Evolutionary conservation across 73 alveolate genomes (phyloP).

Genomic region (Paramecium tetraurelia): DNA sequence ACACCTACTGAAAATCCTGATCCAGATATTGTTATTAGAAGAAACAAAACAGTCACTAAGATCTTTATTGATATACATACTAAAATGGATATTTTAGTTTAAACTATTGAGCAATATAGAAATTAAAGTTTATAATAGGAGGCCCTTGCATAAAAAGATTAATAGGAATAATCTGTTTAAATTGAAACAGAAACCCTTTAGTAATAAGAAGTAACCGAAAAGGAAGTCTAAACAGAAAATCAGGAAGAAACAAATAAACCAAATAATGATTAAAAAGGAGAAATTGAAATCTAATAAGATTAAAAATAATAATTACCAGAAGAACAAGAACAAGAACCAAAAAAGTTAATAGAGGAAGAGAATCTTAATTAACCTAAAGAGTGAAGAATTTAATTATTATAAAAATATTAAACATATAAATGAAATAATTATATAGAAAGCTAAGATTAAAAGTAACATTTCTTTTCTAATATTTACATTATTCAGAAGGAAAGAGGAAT

Average conservation of each 20-base stretch:
- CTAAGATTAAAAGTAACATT: background rate
- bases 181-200: background rate
- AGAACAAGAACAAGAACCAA: background rate
- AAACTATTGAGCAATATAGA: background rate
- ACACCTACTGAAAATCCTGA: slow-evolving; percentile 12
- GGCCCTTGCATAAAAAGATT: background rate
- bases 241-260: background rate
- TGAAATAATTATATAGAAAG: background rate
- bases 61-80: slow-evolving; percentile 25
- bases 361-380: background rate
- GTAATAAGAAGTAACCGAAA: background rate
- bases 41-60: background rate
- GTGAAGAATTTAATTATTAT: background rate
- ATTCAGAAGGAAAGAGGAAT: too few relatives aligned
- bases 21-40: slow-evolving; percentile 46
- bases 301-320: background rate
- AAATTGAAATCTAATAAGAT: background rate
- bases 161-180: background rate
- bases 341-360: background rate
- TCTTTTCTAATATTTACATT: too few relatives aligned
- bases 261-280: background rate
- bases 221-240: background rate
- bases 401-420: background rate
- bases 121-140: background rate
- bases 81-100: slow-evolving; percentile 18